Conservation (phyloP, 2,329 filamentous ascomycete species). For the Botryotinia globosa region DNA sequence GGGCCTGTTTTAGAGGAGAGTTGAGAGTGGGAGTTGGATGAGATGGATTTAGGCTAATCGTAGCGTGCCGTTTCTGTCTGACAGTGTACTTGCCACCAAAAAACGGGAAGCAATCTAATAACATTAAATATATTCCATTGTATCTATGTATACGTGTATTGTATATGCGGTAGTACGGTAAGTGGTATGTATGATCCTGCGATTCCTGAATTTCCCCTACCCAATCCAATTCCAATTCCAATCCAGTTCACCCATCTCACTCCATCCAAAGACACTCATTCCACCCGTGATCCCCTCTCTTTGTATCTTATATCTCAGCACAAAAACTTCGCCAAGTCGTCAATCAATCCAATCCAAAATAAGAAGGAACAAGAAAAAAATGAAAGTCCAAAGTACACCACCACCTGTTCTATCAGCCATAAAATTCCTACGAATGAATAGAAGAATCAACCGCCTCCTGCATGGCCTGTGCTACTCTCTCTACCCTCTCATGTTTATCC, state of each 20-base stretch:
- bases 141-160: conserved; percentile 2
- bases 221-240: not conserved
- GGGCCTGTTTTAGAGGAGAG: not conserved
- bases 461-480: conserved; percentile 15
- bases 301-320: not conserved
- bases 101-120: not conserved
- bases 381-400: not conserved
- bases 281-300: not conserved
- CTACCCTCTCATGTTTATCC: conserved; percentile 10
- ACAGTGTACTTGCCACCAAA: not conserved
- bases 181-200: conserved; percentile 6
- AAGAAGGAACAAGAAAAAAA: not conserved
- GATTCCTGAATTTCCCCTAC: not conserved
- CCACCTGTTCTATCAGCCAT: not conserved
- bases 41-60: not conserved
- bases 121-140: conserved; percentile 15
- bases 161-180: not conserved
- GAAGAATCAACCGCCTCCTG: conserved; percentile 16
- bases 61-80: not conserved
- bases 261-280: not conserved
- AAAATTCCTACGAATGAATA: conserved; percentile 12
- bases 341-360: conserved; percentile 7
- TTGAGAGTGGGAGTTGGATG: not conserved
- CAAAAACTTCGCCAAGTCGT: not conserved
- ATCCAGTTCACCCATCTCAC: not conserved